These are phyloP conservation scores for Acrasis kona DNA, from an alignment of 78 protist species.

Conservation along the genomic window DNA sequence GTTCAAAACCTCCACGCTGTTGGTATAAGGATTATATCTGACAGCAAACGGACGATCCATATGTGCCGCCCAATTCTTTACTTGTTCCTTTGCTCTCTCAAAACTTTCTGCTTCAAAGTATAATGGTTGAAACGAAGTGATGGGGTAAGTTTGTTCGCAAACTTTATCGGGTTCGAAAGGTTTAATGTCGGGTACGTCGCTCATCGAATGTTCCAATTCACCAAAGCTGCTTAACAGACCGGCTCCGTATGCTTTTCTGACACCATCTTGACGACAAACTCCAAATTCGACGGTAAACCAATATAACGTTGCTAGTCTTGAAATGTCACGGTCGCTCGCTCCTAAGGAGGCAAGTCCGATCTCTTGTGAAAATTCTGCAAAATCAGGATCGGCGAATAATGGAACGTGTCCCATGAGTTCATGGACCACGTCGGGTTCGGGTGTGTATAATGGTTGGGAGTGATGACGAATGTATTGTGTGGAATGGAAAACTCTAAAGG, in stretches of 20 bases:
- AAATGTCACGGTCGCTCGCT: constrained; percentile 80
- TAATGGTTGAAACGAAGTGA: constrained; percentile 79
- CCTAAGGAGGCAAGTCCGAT: constrained; percentile 89
- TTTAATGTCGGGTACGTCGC: constrained; percentile 27
- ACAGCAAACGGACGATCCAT: constrained; percentile 51
- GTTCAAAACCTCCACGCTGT: constrained; percentile 15
- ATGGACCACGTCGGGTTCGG: constrained; percentile 91
- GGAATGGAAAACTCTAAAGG: constrained; percentile 84
- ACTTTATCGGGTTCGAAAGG: constrained; percentile 42
- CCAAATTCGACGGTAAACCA: constrained; percentile 95
- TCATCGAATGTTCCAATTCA: constrained; percentile 52
- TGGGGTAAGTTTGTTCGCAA: constrained; percentile 57
- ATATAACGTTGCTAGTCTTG: constrained; percentile 66
- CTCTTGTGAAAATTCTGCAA: constrained; percentile 84
- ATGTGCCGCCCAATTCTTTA: constrained; percentile 31
- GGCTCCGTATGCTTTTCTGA: constrained; percentile 80
- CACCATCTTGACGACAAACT: constrained; percentile 68
- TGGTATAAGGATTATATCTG: constrained; percentile 59
- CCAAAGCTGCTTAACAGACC: constrained; percentile 88
- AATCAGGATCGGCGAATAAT: constrained; percentile 82
- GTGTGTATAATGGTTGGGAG: constrained; percentile 87
- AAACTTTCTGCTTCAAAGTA: constrained; percentile 85
- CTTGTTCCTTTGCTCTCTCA: constrained; percentile 49
- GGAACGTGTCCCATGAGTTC: constrained; percentile 95
- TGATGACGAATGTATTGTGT: constrained; percentile 88